Evolutionary conservation across 176 grass and related monocot species (phyloP).

Genomic region (Eragrostis nindensis): DNA sequence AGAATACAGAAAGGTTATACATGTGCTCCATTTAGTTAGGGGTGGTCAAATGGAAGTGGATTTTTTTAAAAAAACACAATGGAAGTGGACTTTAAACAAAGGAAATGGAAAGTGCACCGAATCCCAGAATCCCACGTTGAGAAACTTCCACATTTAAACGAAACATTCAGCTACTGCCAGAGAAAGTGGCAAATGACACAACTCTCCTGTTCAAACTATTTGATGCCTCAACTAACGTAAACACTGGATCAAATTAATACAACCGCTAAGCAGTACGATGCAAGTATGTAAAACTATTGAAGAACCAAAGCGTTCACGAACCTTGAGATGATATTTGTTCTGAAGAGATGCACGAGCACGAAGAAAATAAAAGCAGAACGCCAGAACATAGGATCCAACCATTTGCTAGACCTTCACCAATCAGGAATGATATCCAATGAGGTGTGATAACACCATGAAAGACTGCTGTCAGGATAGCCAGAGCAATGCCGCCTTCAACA

Average conservation of each 20-base stretch:
- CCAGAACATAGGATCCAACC: slow-evolving; percentile 87
- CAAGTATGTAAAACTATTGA: no score
- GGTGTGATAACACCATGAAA: slow-evolving; percentile 78
- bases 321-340: slow-evolving; percentile 93
- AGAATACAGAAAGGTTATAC: not conserved
- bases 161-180: not conserved
- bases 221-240: not conserved
- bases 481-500: slow-evolving; percentile 76
- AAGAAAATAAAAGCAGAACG: slow-evolving; percentile 75
- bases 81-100: not conserved
- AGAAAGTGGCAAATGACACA: not conserved
- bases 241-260: no score
- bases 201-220: not conserved
- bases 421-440: slow-evolving; percentile 58
- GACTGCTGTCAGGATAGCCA: slow-evolving; percentile 69
- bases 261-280: no score
- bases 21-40: no score
- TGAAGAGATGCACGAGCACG: slow-evolving; percentile 65
- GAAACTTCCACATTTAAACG: not conserved
- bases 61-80: no score
- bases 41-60: no score
- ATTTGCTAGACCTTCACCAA: slow-evolving; percentile 83
- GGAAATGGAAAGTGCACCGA: not conserved
- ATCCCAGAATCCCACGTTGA: not conserved
- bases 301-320: slow-evolving; percentile 1